Evolutionary conservation across 768 basidiomycete species (phyloP), one percentile per base, ranked within the genome.

Genomic region (Galerina sulciceps): DNA sequence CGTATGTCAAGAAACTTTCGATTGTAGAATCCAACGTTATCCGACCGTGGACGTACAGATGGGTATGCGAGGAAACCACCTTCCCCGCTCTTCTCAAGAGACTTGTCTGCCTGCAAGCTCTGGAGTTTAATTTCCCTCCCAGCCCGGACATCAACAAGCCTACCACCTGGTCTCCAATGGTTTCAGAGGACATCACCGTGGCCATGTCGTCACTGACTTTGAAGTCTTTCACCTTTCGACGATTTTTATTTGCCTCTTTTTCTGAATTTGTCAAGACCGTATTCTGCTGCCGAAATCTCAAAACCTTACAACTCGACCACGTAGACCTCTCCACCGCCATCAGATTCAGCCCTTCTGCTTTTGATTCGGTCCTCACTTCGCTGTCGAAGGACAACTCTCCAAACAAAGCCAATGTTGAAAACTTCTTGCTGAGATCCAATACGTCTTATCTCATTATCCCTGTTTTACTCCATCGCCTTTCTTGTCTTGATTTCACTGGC

Each of bases 51-150:
- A 61, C 60, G 9, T 65, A 65, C 40, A 57, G 66, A 63, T 66
- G 65, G 67, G 65, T 67, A 17, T 58, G 53, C 53, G 58, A 45
- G 37, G 67, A 68, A 53, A 67, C 65, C 44, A 57, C 59, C 14
- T 70, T 65, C 44, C 69, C 67, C 13, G 48, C 61, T 1, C 60
- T 68, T 18, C 64, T 70, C 53, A 59, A 61, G 56, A 61, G 60
- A 17, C 51, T 67, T 18, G 41, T 34, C n/a, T 43, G 53, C 22
- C 34, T 67, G 22, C 57, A 57, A 34, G 62, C 61, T 18, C 56
- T 67, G 23, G 64, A 67, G 38, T 67, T 67, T 58, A 58, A 58
- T 6, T 64, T 67, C 40, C 66, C 66, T 36, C 64, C 64, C 13
- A 50, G 58, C 13, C 57, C 46, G 10, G 47, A 49, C 11, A 59